These are phyloP conservation scores for Prunus mume DNA, from an alignment of 306 rosid species.

Conservation along the genomic window DNA sequence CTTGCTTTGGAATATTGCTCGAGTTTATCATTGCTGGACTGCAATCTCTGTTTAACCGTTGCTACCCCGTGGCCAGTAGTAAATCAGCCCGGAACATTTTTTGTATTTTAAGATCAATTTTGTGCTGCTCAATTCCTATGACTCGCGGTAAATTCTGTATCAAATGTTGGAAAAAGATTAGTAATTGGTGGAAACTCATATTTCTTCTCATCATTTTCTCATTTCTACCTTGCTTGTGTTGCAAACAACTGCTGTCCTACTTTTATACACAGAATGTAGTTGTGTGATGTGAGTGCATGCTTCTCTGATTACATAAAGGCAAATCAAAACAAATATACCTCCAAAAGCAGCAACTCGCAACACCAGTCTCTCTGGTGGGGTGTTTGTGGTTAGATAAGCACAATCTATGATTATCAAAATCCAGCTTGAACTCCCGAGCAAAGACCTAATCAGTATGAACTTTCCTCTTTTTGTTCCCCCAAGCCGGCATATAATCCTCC, in stretches of 20 bases:
- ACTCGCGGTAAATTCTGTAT: constrained; percentile 3
- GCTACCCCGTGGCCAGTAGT: not conserved
- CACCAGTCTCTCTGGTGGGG: constrained; percentile 47
- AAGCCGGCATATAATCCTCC: constrained; percentile 59
- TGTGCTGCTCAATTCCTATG: not conserved
- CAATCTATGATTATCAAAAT: constrained; percentile 50
- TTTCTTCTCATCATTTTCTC: constrained; percentile 12
- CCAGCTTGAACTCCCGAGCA: constrained; percentile 58
- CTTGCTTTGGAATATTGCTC: constrained; percentile 25
- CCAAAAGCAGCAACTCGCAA: constrained; percentile 61
- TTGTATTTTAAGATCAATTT: not conserved
- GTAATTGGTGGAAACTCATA: not conserved
- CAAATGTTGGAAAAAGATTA: not conserved
- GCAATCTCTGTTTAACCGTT: constrained; percentile 11
- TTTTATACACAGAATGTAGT: constrained; percentile 17
- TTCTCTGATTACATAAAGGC: constrained; percentile 24
- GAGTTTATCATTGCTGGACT: constrained; percentile 11
- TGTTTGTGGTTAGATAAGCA: constrained; percentile 44
- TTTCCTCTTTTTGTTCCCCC: constrained; percentile 33
- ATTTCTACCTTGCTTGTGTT: constrained; percentile 8
- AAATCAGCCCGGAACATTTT: constrained; percentile 10
- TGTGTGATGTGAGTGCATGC: constrained; percentile 17
- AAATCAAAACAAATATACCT: constrained; percentile 39
- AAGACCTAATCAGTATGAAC: constrained; percentile 17
- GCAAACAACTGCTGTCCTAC: constrained; percentile 1